Conservation (phyloP, 257 asterid genomes). For the Rehmannia glutinosa region DNA sequence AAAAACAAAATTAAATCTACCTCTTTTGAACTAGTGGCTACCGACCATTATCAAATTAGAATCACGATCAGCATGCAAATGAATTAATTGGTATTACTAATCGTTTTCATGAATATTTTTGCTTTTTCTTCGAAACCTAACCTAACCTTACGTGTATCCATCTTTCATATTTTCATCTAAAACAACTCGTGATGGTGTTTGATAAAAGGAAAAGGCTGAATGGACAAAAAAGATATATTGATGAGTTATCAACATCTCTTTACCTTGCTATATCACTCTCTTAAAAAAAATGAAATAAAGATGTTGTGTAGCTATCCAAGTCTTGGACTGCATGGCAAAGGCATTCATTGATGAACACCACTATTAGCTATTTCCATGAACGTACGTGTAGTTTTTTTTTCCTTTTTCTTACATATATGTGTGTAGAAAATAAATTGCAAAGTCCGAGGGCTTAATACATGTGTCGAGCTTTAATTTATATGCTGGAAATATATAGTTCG, state of each 20-base stretch:
- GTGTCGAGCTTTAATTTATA: background rate
- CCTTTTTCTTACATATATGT: too few relatives aligned
- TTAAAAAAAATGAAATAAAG: slow-evolving; percentile 16
- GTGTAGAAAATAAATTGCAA: background rate
- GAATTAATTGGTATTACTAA: too few relatives aligned
- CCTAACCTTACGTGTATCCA: background rate
- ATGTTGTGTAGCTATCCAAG: slow-evolving; percentile 22
- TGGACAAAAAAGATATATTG: background rate
- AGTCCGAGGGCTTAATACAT: background rate
- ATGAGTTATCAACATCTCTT: slow-evolving; percentile 25
- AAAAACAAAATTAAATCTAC: too few relatives aligned
- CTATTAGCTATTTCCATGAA: too few relatives aligned
- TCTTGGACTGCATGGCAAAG: slow-evolving; percentile 11
- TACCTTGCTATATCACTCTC: background rate
- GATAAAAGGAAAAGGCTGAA: background rate
- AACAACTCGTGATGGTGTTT: slow-evolving; percentile 9
- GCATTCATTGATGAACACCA: too few relatives aligned
- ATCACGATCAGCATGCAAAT: too few relatives aligned
- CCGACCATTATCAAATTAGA: too few relatives aligned
- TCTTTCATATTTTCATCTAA: background rate
- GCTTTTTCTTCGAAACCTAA: background rate
- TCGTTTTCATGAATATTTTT: too few relatives aligned
- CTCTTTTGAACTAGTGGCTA: too few relatives aligned
- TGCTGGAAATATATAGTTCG: too few relatives aligned
- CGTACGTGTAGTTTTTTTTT: too few relatives aligned